Evolutionary conservation across 768 basidiomycete species (phyloP).

Genomic region (Calocybe cyanea): DNA sequence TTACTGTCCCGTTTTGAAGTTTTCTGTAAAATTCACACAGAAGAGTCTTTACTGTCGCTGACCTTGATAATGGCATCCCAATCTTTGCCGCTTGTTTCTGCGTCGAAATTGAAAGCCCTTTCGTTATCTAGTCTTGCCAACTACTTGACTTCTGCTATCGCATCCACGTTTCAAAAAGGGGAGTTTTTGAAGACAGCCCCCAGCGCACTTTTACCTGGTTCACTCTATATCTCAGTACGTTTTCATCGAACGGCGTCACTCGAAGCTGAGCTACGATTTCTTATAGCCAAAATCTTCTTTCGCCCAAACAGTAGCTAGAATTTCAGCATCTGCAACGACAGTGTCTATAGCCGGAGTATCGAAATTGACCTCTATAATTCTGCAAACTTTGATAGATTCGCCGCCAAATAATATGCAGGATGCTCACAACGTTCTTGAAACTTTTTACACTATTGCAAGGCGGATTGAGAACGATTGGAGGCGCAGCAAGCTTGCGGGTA

Average conservation of each 20-base stretch:
- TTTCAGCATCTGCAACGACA: constrained; percentile 34
- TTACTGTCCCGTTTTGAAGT: background rate
- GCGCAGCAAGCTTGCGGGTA: constrained; percentile 32
- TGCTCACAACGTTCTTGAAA: constrained; percentile 27
- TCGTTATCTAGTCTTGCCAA: constrained; percentile 44
- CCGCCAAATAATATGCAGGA: constrained; percentile 21
- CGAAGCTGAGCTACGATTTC: background rate
- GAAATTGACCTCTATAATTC: constrained; percentile 31
- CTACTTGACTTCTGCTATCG: constrained; percentile 42
- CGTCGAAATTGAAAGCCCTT: constrained; percentile 53
- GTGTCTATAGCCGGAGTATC: constrained; percentile 35
- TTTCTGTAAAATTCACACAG: constrained; percentile 2
- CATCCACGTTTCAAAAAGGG: constrained; percentile 53
- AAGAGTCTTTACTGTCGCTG: constrained; percentile 43
- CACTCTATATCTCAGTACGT: constrained; percentile 30
- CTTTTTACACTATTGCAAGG: constrained; percentile 32
- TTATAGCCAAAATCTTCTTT: constrained; percentile 24
- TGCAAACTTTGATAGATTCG: constrained; percentile 33
- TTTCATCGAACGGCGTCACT: background rate
- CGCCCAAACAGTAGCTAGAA: constrained; percentile 26
- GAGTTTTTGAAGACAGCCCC: constrained; percentile 44
- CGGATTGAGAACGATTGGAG: constrained; percentile 49
- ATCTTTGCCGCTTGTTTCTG: constrained; percentile 51
- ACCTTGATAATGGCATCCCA: constrained; percentile 59
- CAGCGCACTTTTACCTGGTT: constrained; percentile 26